Conservation (phyloP, 352 stramenopile species). For the Pythium chondricola region DNA sequence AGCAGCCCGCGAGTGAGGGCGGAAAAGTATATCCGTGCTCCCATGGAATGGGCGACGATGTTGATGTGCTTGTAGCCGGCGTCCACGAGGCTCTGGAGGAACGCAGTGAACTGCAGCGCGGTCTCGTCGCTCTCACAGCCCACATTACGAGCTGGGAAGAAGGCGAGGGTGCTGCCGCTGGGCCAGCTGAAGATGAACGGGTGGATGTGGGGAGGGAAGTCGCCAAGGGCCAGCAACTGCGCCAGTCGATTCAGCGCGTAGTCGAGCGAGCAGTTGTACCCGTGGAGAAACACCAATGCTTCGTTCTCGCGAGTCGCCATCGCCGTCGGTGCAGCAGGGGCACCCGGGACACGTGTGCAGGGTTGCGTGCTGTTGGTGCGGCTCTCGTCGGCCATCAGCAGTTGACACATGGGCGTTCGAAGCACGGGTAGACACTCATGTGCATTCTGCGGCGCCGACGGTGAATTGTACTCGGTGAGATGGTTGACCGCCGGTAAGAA, state of each 20-base stretch:
- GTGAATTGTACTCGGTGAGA: slow-evolving; percentile 16
- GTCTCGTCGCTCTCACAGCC: slow-evolving; percentile 26
- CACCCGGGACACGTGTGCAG: slow-evolving; percentile 29
- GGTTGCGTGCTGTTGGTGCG: slow-evolving; percentile 24
- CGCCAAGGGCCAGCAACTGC: slow-evolving; percentile 52
- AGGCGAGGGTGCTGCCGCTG: slow-evolving; percentile 48
- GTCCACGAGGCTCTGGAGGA: slow-evolving; percentile 25
- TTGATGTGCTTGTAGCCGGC: slow-evolving; percentile 32
- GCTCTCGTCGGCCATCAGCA: too few species aligned
- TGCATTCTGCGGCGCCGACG: not conserved
- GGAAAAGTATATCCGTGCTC: slow-evolving; percentile 30
- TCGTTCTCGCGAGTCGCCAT: slow-evolving; percentile 13
- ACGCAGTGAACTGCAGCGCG: slow-evolving; percentile 21
- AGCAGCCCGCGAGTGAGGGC: slow-evolving; percentile 12
- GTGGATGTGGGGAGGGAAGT: slow-evolving; percentile 62
- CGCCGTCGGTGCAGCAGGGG: slow-evolving; percentile 25
- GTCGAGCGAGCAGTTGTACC: slow-evolving; percentile 67
- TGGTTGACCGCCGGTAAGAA: slow-evolving; percentile 51
- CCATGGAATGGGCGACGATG: slow-evolving; percentile 35
- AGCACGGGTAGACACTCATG: slow-evolving; percentile 2
- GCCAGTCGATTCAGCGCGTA: slow-evolving; percentile 54
- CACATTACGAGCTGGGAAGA: slow-evolving; percentile 29
- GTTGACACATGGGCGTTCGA: slow-evolving; percentile 27
- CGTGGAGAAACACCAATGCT: slow-evolving; percentile 56
- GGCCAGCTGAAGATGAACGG: slow-evolving; percentile 75